Conservation (phyloP, 2,329 filamentous ascomycete species). For the Colletotrichum cordylinicola region DNA sequence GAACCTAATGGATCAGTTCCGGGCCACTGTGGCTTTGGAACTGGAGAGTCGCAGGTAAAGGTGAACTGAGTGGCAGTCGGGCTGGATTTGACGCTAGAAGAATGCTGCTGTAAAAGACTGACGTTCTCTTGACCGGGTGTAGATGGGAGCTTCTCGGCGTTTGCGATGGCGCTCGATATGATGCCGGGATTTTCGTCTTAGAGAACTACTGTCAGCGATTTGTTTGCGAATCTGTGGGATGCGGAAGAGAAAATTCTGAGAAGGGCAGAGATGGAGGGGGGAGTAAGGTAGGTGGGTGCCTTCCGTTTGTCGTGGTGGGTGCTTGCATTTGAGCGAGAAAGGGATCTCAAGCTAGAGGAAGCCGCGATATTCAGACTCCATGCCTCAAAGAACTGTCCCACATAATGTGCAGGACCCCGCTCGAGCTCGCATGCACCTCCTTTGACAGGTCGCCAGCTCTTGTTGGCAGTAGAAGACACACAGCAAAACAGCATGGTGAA, state of each 20-base stretch:
- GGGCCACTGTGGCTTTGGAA: slow-evolving; percentile 80
- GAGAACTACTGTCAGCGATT: slow-evolving; percentile 22
- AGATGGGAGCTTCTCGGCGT: slow-evolving; percentile 74
- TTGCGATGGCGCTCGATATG: slow-evolving; percentile 91
- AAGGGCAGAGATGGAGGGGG: background rate
- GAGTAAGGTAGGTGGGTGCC: background rate
- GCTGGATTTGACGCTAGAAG: slow-evolving; percentile 60
- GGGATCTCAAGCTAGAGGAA: background rate
- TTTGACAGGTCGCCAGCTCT: background rate
- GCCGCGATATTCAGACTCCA: background rate
- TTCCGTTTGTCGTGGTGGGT: background rate
- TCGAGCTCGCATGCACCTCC: background rate
- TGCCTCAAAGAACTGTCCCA: background rate
- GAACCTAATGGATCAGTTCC: slow-evolving; percentile 46
- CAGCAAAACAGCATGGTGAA: background rate
- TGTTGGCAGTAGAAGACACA: background rate
- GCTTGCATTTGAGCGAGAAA: background rate
- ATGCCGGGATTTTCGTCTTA: slow-evolving; percentile 70
- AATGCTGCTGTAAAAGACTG: slow-evolving; percentile 76
- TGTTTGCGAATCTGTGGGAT: background rate
- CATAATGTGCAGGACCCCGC: background rate
- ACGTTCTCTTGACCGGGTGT: slow-evolving; percentile 77
- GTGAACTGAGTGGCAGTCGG: slow-evolving; percentile 90
- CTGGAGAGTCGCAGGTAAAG: slow-evolving; percentile 92
- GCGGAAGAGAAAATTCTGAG: background rate